Evolutionary conservation across 1,284 basidiomycete genomes (phyloP).

Genomic region (Moesziomyces sp.): DNA sequence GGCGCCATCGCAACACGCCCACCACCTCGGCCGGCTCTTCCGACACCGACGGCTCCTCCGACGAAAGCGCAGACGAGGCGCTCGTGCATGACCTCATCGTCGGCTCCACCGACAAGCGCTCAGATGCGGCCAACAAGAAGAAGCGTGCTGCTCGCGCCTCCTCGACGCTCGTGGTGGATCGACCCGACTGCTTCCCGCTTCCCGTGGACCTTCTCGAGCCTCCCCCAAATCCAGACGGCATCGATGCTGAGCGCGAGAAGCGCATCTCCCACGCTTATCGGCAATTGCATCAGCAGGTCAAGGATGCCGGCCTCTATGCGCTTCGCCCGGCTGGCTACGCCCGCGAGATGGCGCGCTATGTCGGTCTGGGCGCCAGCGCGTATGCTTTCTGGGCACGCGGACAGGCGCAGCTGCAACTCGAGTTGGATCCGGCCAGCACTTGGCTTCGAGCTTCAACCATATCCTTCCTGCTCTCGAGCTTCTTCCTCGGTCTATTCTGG

Average conservation of each 20-base stretch:
- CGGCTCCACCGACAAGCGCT: background rate
- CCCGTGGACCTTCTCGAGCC: slow-evolving; percentile 66
- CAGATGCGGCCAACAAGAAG: background rate
- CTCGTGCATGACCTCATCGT: slow-evolving; percentile 14
- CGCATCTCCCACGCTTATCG: slow-evolving; percentile 83
- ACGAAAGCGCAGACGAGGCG: slow-evolving; percentile 5
- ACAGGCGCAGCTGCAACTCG: slow-evolving; percentile 19
- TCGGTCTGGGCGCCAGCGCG: slow-evolving; percentile 74
- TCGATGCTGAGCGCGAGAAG: slow-evolving; percentile 75
- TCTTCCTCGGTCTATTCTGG: slow-evolving; percentile 88
- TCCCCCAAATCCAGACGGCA: slow-evolving; percentile 66
- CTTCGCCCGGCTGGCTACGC: slow-evolving; percentile 90
- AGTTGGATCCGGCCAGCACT: background rate
- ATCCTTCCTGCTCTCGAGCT: slow-evolving; percentile 75
- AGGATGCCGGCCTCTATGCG: slow-evolving; percentile 83
- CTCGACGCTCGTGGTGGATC: slow-evolving; percentile 16
- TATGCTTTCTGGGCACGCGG: slow-evolving; percentile 72
- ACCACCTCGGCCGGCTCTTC: slow-evolving; percentile 10
- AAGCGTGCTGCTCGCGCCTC: background rate
- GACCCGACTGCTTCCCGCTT: slow-evolving; percentile 56
- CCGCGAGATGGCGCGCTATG: slow-evolving; percentile 83
- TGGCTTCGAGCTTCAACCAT: slow-evolving; percentile 24
- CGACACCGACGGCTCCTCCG: slow-evolving; percentile 7
- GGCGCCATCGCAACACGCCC: slow-evolving; percentile 41
- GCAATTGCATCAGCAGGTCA: slow-evolving; percentile 79